These are phyloP conservation scores for Monosporascus sp. DNA, from an alignment of 2,329 filamentous ascomycete genomes.

Conservation along the genomic window DNA sequence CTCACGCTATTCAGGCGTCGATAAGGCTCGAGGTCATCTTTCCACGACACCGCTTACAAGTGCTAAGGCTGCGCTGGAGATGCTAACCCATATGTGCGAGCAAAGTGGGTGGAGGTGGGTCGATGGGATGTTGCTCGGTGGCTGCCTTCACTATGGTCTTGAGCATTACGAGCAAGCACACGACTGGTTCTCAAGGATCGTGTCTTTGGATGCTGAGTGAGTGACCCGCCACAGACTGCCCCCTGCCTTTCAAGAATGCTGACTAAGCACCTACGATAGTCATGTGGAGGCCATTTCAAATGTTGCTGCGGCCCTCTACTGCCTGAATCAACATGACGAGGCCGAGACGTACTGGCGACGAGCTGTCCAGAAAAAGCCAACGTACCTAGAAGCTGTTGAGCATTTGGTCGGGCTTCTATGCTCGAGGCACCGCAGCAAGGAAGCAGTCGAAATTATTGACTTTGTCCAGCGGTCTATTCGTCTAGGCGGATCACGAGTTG, in stretches of 20 bases:
- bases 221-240: slow-evolving; percentile 12
- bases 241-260: neutral
- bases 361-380: slow-evolving; percentile 77
- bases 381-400: slow-evolving; percentile 91
- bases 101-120: slow-evolving; percentile 84
- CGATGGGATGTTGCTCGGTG: slow-evolving; percentile 85
- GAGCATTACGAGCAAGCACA: slow-evolving; percentile 75
- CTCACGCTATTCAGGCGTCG: slow-evolving; percentile 10
- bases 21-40: slow-evolving; percentile 15
- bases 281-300: slow-evolving; percentile 95
- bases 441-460: slow-evolving; percentile 83
- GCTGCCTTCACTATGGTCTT: slow-evolving; percentile 86
- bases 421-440: slow-evolving; percentile 69
- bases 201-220: slow-evolving; percentile 50
- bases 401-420: slow-evolving; percentile 87
- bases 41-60: slow-evolving; percentile 41
- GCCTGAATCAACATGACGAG: slow-evolving; percentile 74
- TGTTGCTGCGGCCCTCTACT: slow-evolving; percentile 81
- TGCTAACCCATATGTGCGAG: slow-evolving; percentile 69
- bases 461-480: slow-evolving; percentile 73
- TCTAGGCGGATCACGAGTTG: slow-evolving; percentile 28
- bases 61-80: slow-evolving; percentile 63
- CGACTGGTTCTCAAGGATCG: slow-evolving; percentile 66
- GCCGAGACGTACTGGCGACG: slow-evolving; percentile 81
- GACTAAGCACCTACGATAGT: slow-evolving; percentile 34